A percentile compares a stretch with the other conserved stretches of the same genome.
phyloP scores from a whole-genome alignment of 2,329 filamentous ascomycete genomes.

The Zymoseptoria ardabiliae region DNA sequence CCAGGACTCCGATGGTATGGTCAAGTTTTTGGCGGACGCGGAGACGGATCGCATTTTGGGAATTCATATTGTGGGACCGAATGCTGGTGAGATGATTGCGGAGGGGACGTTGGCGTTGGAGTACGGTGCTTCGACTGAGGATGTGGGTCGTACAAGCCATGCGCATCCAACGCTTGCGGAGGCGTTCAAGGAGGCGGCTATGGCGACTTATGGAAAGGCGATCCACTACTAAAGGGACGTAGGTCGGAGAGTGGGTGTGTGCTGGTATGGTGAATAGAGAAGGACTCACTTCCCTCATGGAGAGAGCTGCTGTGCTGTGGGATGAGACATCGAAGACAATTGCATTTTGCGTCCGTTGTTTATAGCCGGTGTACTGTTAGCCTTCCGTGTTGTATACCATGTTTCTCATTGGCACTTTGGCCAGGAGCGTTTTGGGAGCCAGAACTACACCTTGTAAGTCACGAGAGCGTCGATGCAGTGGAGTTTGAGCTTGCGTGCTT shows the following conservation, averaged over 20 bases:
- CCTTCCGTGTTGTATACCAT: too few species aligned
- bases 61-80: constrained; percentile 91
- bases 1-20: constrained; percentile 86
- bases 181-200: constrained; percentile 99
- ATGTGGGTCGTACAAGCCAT: constrained; percentile 90
- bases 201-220: constrained; percentile 91
- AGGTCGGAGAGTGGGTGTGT: neutral
- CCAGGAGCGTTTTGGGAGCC: too few species aligned
- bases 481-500: too few species aligned
- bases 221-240: constrained; percentile 71
- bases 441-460: too few species aligned
- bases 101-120: constrained; percentile 92
- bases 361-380: too few species aligned
- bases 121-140: constrained; percentile 92
- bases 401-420: too few species aligned
- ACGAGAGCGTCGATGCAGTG: too few species aligned
- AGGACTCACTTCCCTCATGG: neutral
- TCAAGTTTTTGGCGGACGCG: constrained; percentile 94
- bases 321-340: neutral
- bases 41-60: constrained; percentile 94
- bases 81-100: constrained; percentile 98
- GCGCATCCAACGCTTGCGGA: constrained; percentile 93
- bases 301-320: neutral
- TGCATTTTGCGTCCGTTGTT: too few species aligned
- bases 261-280: neutral